phyloP scores from a whole-genome alignment of 495 filamentous ascomycete genomes.

The Filosporella fistucella region DNA sequence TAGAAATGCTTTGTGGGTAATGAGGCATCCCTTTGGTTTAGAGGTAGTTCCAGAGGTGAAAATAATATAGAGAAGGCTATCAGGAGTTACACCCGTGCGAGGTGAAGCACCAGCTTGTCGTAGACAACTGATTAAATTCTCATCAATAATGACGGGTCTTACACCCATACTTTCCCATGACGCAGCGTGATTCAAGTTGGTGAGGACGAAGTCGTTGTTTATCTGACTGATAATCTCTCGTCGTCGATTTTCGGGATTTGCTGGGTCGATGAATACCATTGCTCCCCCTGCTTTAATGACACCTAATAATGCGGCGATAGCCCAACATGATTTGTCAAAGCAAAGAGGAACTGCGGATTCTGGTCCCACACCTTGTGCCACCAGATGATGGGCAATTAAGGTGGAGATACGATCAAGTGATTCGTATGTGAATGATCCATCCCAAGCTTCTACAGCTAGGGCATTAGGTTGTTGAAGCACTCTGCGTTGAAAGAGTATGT shows the following conservation, averaged over 20 bases:
- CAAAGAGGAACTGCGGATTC: constrained; percentile 18
- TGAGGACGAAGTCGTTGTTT: background rate
- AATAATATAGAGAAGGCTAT: constrained; percentile 41
- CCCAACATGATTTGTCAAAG: constrained; percentile 41
- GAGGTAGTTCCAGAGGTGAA: constrained; percentile 47
- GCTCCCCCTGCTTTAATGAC: constrained; percentile 38
- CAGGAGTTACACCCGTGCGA: background rate
- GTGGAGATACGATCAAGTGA: constrained; percentile 5
- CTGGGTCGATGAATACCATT: constrained; percentile 46
- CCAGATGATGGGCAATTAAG: constrained; percentile 1
- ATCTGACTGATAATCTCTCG: constrained; percentile 5
- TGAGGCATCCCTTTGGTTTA: constrained; percentile 38
- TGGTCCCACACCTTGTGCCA: constrained; percentile 4
- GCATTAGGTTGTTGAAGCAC: constrained; percentile 6
- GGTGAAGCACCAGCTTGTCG: background rate
- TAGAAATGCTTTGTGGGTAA: constrained; percentile 21
- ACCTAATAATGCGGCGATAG: constrained; percentile 34
- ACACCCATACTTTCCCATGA: background rate
- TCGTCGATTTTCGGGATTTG: constrained; percentile 16
- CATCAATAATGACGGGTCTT: background rate
- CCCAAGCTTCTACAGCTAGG: constrained; percentile 25
- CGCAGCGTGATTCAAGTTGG: background rate
- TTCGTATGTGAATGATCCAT: constrained; percentile 31
- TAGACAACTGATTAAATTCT: background rate
- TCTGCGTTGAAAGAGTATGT: constrained; percentile 42